A percentile compares a stretch with the other conserved stretches of the same genome.
phyloP scores from a whole-genome alignment of 169 alveolate species.

The Blepharisma undulans region DNA sequence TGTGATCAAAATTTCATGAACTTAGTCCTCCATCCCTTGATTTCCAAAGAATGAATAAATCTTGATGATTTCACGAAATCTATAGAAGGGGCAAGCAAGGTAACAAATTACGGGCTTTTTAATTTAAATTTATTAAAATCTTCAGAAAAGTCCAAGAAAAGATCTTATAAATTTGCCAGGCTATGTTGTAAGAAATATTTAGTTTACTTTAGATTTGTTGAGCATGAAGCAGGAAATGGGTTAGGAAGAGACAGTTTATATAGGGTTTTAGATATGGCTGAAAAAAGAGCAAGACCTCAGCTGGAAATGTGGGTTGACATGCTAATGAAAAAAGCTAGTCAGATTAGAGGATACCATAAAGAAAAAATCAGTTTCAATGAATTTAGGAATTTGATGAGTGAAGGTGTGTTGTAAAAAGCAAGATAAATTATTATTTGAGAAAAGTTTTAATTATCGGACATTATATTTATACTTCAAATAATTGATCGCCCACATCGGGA shows the following conservation, averaged over 20 bases:
- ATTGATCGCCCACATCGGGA: neutral
- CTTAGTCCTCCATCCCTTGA: neutral
- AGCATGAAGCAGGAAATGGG: neutral
- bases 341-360: neutral
- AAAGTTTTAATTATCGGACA: neutral
- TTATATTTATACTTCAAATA: neutral
- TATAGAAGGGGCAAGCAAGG: neutral
- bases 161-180: neutral
- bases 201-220: constrained; percentile 24
- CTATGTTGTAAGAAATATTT: neutral
- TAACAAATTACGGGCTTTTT: neutral
- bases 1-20: neutral
- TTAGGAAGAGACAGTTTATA: neutral
- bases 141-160: neutral
- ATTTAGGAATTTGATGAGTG: neutral
- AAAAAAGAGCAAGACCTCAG: constrained; percentile 8
- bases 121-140: neutral
- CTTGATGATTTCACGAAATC: neutral
- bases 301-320: neutral
- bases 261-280: constrained; percentile 17
- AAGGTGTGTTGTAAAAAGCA: neutral
- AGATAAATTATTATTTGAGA: neutral
- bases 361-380: neutral
- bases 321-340: neutral
- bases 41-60: neutral